These are phyloP conservation scores for Nothomitra cinnamomea DNA, from an alignment of 2,329 filamentous ascomycete genomes.

Conservation along the genomic window DNA sequence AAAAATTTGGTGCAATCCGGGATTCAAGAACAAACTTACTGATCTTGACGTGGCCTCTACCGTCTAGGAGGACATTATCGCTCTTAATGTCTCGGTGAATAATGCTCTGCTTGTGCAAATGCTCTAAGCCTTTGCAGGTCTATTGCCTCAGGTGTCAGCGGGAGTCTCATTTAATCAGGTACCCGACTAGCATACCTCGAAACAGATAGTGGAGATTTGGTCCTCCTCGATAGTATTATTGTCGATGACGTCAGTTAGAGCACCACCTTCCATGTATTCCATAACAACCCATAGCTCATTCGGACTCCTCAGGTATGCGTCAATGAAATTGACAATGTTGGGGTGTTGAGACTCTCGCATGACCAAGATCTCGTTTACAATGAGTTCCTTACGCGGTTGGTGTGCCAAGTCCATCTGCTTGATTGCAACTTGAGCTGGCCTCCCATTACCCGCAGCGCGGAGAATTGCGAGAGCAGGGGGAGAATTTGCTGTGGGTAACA, in stretches of 20 bases:
- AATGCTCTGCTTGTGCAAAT: conserved; percentile 89
- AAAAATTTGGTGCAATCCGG: not conserved
- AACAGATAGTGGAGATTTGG: conserved; percentile 93
- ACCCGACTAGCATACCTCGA: conserved; percentile 47
- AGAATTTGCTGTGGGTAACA: conserved; percentile 80
- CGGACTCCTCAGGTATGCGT: conserved; percentile 86
- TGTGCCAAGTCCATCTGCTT: conserved; percentile 99
- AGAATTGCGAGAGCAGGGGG: conserved; percentile 60
- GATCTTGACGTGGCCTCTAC: conserved; percentile 91
- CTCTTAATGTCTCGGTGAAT: conserved; percentile 99
- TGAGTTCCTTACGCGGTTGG: conserved; percentile 92
- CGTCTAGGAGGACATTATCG: conserved; percentile 91
- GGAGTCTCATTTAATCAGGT: not conserved
- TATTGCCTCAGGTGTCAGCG: conserved; percentile 21
- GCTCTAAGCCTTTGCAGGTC: conserved; percentile 90
- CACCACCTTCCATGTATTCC: conserved; percentile 99
- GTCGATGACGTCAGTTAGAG: conserved; percentile 95
- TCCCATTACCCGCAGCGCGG: conserved; percentile 29
- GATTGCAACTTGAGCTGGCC: conserved; percentile 82
- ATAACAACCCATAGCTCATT: conserved; percentile 98
- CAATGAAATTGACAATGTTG: conserved; percentile 98
- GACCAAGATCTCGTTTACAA: conserved; percentile 98
- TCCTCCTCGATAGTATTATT: conserved; percentile 95
- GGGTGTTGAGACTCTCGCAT: conserved; percentile 98
- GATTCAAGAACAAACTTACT: conserved; percentile 40